Conservation (phyloP, 495 filamentous ascomycete genomes). For the Podospora bellae-mahoneyi region DNA sequence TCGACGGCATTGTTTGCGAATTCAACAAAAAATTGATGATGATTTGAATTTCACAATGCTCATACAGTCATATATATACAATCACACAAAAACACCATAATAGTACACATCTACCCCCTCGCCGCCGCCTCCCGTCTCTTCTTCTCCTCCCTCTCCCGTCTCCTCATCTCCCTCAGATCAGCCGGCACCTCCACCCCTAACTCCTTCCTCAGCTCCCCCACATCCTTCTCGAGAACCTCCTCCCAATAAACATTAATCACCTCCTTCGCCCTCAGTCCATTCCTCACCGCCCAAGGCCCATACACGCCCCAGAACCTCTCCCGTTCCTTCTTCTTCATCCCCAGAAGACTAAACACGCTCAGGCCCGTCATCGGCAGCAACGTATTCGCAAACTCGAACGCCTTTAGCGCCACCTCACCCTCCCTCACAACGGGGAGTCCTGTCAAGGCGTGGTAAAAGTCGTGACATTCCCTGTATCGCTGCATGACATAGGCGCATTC, state of each 20-base stretch:
- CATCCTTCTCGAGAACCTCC: conserved; percentile 84
- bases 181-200: conserved; percentile 84
- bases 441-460: conserved; percentile 96
- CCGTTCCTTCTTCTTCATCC: conserved; percentile 74
- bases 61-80: conserved; percentile 8
- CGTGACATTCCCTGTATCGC: conserved; percentile 94
- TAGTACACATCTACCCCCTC: conserved; percentile 2
- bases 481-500: conserved; percentile 99
- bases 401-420: conserved; percentile 91
- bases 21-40: too few relatives aligned
- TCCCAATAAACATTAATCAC: conserved; percentile 99
- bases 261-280: conserved; percentile 72
- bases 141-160: conserved; percentile 62
- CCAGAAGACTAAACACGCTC: conserved; percentile 61
- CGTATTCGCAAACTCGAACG: conserved; percentile 94
- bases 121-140: conserved; percentile 59
- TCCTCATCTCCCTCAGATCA: conserved; percentile 79
- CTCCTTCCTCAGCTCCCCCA: conserved; percentile 66
- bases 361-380: conserved; percentile 88
- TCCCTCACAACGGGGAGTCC: conserved; percentile 88
- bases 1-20: neutral
- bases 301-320: conserved; percentile 69
- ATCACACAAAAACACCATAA: neutral
- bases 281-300: conserved; percentile 85
- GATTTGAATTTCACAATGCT: neutral